Conservation (phyloP, 495 filamentous ascomycete species). For the Parathielavia hyrcaniae region DNA sequence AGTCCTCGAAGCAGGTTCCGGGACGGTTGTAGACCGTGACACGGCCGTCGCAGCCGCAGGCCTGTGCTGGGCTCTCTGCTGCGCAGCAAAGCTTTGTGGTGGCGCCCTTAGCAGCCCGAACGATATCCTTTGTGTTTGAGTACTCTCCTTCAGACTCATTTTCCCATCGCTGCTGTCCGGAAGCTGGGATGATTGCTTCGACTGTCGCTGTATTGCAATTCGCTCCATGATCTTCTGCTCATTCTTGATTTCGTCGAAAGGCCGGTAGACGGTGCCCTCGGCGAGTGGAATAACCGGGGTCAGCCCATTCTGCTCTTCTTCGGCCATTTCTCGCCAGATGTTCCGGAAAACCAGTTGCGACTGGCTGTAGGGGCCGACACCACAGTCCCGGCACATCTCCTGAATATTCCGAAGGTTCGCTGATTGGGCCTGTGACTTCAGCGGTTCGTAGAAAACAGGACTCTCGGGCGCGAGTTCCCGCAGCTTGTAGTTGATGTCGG, state of each 20-base stretch:
- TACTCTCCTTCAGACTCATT: slow-evolving; percentile 26
- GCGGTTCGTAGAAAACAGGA: slow-evolving; percentile 37
- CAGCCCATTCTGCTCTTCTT: slow-evolving; percentile 63
- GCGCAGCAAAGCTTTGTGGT: slow-evolving; percentile 54
- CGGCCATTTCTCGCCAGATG: slow-evolving; percentile 60
- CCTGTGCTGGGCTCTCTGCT: slow-evolving; percentile 47
- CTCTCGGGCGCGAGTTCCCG: slow-evolving; percentile 45
- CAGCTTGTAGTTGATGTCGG: slow-evolving; percentile 47
- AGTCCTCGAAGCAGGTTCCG: slow-evolving; percentile 21
- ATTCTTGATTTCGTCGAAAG: slow-evolving; percentile 42
- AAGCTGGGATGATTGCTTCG: slow-evolving; percentile 17
- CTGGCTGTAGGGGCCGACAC: slow-evolving; percentile 46
- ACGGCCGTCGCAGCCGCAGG: slow-evolving; percentile 25
- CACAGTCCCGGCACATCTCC: slow-evolving; percentile 40
- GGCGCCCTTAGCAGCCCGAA: slow-evolving; percentile 39
- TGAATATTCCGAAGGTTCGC: slow-evolving; percentile 35
- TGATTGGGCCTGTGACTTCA: slow-evolving; percentile 21
- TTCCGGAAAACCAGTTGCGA: slow-evolving; percentile 46
- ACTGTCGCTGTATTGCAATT: slow-evolving; percentile 16
- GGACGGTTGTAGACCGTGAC: slow-evolving; percentile 20
- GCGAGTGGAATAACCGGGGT: slow-evolving; percentile 65
- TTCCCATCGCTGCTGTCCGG: slow-evolving; percentile 20
- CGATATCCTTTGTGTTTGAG: slow-evolving; percentile 12
- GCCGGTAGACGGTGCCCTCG: slow-evolving; percentile 60
- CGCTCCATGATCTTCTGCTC: slow-evolving; percentile 33